Evolutionary conservation across 2,329 filamentous ascomycete genomes (phyloP).

Genomic region (Trichoderma sp.): DNA sequence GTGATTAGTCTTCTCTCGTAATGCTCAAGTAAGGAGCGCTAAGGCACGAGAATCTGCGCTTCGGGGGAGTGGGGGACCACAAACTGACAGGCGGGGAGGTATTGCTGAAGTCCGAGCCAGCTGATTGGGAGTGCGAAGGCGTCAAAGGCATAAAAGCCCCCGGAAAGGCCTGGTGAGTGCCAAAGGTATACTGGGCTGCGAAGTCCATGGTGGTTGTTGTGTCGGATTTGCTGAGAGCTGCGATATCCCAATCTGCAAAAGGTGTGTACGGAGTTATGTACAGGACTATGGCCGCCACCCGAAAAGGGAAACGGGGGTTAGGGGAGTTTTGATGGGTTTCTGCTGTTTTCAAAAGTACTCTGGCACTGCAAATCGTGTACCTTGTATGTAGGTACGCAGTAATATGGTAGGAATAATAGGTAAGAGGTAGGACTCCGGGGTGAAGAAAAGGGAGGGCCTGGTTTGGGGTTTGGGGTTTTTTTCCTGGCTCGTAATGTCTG

Average conservation of each 20-base stretch:
- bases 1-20: constrained; percentile 25
- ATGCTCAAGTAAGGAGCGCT: constrained; percentile 35
- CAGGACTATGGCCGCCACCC: background rate
- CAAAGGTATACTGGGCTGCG: constrained; percentile 46
- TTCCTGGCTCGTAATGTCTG: background rate
- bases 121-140: constrained; percentile 54
- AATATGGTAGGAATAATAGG: background rate
- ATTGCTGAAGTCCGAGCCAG: constrained; percentile 51
- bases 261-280: constrained; percentile 7
- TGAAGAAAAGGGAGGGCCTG: background rate
- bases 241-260: background rate
- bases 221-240: background rate
- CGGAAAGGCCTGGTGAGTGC: constrained; percentile 47
- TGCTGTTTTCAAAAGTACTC: background rate
- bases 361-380: background rate
- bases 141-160: constrained; percentile 52
- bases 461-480: background rate
- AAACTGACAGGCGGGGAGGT: constrained; percentile 54
- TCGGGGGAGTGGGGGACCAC: constrained; percentile 27
- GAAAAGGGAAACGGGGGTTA: background rate
- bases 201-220: constrained; percentile 47
- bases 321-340: background rate
- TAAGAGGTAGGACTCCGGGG: background rate
- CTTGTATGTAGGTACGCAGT: background rate
- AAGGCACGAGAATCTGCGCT: constrained; percentile 22